Evolutionary conservation across 2,329 filamentous ascomycete genomes (phyloP).

Genomic region (Colletotrichum lini): DNA sequence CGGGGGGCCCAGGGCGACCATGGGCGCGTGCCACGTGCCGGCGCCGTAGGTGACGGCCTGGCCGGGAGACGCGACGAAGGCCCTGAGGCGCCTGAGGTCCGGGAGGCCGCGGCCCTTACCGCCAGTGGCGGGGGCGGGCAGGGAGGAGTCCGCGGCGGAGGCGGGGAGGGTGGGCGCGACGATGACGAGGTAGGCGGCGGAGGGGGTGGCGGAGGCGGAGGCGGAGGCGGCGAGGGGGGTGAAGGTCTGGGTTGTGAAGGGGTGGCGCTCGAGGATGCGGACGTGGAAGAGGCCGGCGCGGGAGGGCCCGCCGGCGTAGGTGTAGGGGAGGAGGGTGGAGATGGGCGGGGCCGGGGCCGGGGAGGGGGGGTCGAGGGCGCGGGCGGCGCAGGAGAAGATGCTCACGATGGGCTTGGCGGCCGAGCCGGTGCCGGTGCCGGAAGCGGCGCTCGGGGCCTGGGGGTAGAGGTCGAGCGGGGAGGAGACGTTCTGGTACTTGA

Average conservation of each 20-base stretch:
- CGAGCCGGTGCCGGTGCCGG: no score
- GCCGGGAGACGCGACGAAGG: constrained; percentile 82
- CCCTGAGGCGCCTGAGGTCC: constrained; percentile 77
- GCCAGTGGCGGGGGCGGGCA: constrained; percentile 54
- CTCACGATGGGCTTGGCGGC: constrained; percentile 77
- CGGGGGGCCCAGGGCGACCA: constrained; percentile 82
- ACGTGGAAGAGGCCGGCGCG: constrained; percentile 69
- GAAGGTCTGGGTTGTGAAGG: constrained; percentile 95
- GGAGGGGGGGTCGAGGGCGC: constrained; percentile 57
- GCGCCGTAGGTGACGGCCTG: constrained; percentile 94
- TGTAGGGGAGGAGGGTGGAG: constrained; percentile 41
- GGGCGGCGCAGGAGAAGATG: constrained; percentile 88
- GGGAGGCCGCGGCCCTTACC: constrained; percentile 73
- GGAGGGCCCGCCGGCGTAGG: constrained; percentile 28
- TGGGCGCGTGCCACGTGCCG: constrained; percentile 96
- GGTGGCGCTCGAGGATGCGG: constrained; percentile 87
- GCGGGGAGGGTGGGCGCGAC: constrained; percentile 81
- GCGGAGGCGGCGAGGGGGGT: constrained; percentile 74
- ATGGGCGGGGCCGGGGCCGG: constrained; percentile 28
- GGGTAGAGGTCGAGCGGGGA: constrained; percentile 78
- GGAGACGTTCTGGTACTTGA: constrained; percentile 89
- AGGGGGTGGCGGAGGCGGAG: constrained; percentile 44
- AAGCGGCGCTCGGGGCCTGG: constrained; percentile 70
- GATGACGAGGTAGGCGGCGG: constrained; percentile 81
- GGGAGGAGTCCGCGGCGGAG: constrained; percentile 52